Evolutionary conservation across 345 rosid species (phyloP), one percentile per base, ranked within the genome.

Genomic region (Acer campestre): DNA sequence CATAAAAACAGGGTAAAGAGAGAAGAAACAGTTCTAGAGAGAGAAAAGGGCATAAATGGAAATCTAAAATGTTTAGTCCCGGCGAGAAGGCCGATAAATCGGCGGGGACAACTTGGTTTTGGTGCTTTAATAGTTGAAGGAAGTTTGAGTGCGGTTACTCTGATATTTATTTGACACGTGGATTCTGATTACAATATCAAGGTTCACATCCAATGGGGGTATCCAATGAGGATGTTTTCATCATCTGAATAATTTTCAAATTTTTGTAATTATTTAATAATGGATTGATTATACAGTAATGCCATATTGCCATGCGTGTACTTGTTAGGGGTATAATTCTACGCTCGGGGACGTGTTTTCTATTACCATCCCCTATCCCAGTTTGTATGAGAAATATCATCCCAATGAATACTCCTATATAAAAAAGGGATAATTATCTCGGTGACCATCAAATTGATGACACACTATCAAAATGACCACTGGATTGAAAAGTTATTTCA

Each of bases 61-160:
- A 68, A 44, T 25, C 20, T 3, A 27, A 2, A 13, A 3, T 14
- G 74, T 75, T 44, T 67, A 48, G 58, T 29, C 17, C 76, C 76
- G 76, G 69, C 72, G 78, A 48, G 44, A 49, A 27, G 79, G 79
- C 86, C 75, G 82, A 83, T 65, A 70, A 55, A 73, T 76, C 76
- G 82, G 79, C 82, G n/a, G 78, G 61, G n/a, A 78, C 70, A 66
- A 56, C 67, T 66, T 66, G 20, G 58, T 49, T 61, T 23, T 3
- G 56, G 42, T 38, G 68, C 61, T 11, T 74, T 18, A 46, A 65
- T 22, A 69, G 66, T 63, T 13, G 62, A 61, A 74, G 62, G 73
- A 9, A 59, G 49, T 46, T 48, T 17, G 10, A 3, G 56, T 11
- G 69, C 25, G 67, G 65, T 66, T 65, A 16, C 18, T 53, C 31